Percentiles rank a stretch among this genome's conserved stretches.
Evolutionary conservation across 2,329 filamentous ascomycete species (phyloP).

Genomic region (Fusarium foetens): DNA sequence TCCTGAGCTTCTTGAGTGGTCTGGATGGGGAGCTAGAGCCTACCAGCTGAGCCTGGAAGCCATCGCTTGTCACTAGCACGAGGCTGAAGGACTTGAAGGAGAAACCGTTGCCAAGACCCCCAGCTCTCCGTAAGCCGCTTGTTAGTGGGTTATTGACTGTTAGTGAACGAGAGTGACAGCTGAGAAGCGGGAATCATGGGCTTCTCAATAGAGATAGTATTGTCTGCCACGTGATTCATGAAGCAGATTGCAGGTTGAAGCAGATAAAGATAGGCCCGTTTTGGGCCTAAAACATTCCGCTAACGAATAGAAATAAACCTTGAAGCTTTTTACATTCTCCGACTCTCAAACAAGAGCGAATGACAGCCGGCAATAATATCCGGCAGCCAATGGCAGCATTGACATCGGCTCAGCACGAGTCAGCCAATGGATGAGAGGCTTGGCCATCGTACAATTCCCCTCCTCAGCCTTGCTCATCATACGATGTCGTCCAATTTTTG

Average conservation of each 20-base stretch:
- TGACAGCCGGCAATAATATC: constrained; percentile 17
- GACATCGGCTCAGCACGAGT: constrained; percentile 14
- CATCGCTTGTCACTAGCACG: constrained; percentile 31
- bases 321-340: constrained; percentile 15
- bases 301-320: constrained; percentile 25
- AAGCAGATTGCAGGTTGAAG: not conserved
- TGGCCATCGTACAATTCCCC: constrained; percentile 48
- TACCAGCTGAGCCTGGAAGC: constrained; percentile 35
- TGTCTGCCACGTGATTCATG: constrained; percentile 17
- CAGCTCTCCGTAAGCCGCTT: constrained; percentile 17
- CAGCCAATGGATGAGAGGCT: constrained; percentile 39
- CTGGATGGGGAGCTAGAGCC: constrained; percentile 26
- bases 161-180: constrained; percentile 17
- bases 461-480: constrained; percentile 53
- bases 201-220: not conserved
- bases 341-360: constrained; percentile 21
- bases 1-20: constrained; percentile 28
- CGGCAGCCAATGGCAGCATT: constrained; percentile 25
- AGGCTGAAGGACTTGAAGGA: constrained; percentile 24
- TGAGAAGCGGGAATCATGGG: constrained; percentile 10
- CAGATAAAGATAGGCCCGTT: not conserved
- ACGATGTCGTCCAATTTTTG: constrained; percentile 50
- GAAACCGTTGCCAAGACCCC: constrained; percentile 37
- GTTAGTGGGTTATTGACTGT: not conserved
- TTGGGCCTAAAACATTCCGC: constrained; percentile 5